A percentile compares a stretch with the other conserved stretches of the same genome.
phyloP scores from a whole-genome alignment of 495 filamentous ascomycete species.

The Diplogelasinospora grovesii region DNA sequence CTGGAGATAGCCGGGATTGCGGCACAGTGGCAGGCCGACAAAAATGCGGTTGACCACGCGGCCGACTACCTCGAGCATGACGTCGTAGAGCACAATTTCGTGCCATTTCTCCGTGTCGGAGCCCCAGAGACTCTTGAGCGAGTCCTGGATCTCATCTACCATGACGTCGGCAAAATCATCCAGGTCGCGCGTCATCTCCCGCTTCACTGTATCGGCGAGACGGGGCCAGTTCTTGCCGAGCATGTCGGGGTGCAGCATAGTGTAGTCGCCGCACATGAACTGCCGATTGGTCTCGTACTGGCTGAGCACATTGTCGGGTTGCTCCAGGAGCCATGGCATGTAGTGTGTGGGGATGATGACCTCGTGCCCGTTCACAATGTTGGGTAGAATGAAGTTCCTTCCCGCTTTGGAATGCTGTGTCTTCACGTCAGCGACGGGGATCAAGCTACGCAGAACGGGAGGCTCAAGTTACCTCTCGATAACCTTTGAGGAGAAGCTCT shows the following conservation, averaged over 20 bases:
- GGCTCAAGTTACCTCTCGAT: conserved; percentile 1
- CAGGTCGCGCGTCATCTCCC: conserved; percentile 30
- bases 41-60: conserved; percentile 39
- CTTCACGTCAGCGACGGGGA: background rate
- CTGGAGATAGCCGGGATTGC: conserved; percentile 35
- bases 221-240: conserved; percentile 20
- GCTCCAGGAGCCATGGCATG: conserved; percentile 37
- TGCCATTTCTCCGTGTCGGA: conserved; percentile 29
- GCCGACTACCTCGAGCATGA: conserved; percentile 33
- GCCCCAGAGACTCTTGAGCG: conserved; percentile 31
- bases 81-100: conserved; percentile 33
- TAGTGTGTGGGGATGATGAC: conserved; percentile 32
- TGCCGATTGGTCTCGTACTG: conserved; percentile 30
- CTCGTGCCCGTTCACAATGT: conserved; percentile 34
- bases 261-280: conserved; percentile 30
- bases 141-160: conserved; percentile 30
- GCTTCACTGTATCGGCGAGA: conserved; percentile 26
- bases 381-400: conserved; percentile 33
- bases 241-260: conserved; percentile 28
- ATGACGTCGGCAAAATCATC: conserved; percentile 26
- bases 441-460: background rate
- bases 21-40: conserved; percentile 39
- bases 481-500: conserved; percentile 1
- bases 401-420: conserved; percentile 33
- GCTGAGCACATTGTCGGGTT: conserved; percentile 33